Conservation (phyloP, 73 alveolate species). For the Symbiodinium natans region DNA sequence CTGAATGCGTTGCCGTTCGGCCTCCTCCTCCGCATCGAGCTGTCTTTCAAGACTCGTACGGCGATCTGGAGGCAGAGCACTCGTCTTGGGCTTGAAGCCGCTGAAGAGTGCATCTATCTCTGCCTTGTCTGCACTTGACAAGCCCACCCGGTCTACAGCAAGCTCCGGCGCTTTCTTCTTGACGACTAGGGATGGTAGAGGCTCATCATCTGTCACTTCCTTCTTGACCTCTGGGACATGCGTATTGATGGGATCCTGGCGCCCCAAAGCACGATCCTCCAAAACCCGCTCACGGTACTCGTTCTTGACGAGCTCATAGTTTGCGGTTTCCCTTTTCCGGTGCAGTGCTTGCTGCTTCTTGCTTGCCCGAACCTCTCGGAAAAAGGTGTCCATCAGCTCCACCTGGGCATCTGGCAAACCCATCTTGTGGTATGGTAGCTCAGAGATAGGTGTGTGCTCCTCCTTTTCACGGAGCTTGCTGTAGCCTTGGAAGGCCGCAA, state of each 20-base stretch:
- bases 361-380: constrained; percentile 51
- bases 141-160: neutral
- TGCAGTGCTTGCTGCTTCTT: constrained; percentile 46
- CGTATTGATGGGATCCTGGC: neutral
- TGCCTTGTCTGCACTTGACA: constrained; percentile 50
- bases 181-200: neutral
- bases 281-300: constrained; percentile 81
- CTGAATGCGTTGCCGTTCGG: neutral
- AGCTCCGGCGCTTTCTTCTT: neutral
- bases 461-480: constrained; percentile 35
- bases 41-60: neutral
- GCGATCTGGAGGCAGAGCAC: neutral
- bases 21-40: constrained; percentile 60
- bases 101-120: constrained; percentile 53
- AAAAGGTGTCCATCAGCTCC: constrained; percentile 81
- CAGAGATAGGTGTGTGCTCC: constrained; percentile 43
- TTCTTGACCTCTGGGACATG: neutral
- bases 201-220: constrained; percentile 4
- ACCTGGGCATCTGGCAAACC: constrained; percentile 78
- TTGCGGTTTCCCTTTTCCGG: constrained; percentile 3
- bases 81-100: constrained; percentile 19
- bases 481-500: constrained; percentile 51
- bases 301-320: constrained; percentile 80
- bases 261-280: constrained; percentile 59
- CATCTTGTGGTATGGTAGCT: constrained; percentile 89